Percentiles rank a stretch among this genome's conserved stretches.
These are phyloP conservation scores for Ascochyta fabae DNA, from an alignment of 2,329 filamentous ascomycete genomes.

Conservation along the genomic window DNA sequence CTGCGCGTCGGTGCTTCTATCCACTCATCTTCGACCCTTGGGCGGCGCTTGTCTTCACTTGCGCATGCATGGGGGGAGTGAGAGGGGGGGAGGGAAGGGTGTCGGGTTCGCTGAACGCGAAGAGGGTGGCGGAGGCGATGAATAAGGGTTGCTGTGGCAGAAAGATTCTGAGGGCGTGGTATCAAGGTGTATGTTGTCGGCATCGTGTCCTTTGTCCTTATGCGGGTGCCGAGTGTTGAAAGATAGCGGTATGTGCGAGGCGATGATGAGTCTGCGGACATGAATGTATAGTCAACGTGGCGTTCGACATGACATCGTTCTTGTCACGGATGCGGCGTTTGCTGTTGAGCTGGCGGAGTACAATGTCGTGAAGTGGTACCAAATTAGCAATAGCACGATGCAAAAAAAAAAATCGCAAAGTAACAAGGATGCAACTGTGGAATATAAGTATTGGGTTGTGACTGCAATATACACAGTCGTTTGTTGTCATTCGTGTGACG, in stretches of 20 bases:
- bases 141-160: constrained; percentile 18
- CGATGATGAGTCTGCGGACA: background rate
- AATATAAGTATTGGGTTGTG: background rate
- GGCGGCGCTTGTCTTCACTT: background rate
- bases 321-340: constrained; percentile 21
- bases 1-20: constrained; percentile 8
- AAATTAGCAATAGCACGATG: background rate
- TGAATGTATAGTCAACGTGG: background rate
- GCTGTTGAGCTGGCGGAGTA: constrained; percentile 14
- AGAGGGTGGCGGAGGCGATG: constrained; percentile 22
- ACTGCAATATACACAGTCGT: constrained; percentile 13
- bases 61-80: background rate
- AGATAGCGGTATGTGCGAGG: background rate
- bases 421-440: background rate
- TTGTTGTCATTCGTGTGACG: constrained; percentile 6
- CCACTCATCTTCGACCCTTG: constrained; percentile 4
- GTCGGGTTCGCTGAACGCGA: constrained; percentile 6
- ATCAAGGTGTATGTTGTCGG: background rate
- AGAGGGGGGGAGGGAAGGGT: background rate
- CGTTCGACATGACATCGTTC: constrained; percentile 11
- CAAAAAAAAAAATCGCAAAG: background rate
- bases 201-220: background rate
- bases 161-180: background rate
- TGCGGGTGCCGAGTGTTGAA: background rate
- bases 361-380: background rate